Percentiles rank a stretch among this genome's conserved stretches.
These are phyloP conservation scores for Malassezia japonica DNA, from an alignment of 1,284 basidiomycete species.

Conservation along the genomic window DNA sequence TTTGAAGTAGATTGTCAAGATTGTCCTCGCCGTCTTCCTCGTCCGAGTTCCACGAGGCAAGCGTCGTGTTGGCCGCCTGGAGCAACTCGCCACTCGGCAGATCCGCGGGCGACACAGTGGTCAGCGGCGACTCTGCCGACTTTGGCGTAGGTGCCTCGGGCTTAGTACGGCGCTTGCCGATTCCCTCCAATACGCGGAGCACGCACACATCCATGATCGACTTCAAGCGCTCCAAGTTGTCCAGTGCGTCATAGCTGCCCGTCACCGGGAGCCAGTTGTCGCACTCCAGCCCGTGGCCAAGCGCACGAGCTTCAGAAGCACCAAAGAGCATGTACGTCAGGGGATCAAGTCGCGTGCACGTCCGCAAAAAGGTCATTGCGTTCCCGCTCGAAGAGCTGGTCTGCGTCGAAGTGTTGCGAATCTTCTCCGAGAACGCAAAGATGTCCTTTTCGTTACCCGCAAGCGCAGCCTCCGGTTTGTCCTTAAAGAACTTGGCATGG, in stretches of 20 bases:
- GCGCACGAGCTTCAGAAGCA: slow-evolving; percentile 61
- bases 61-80: not conserved
- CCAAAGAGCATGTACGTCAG: slow-evolving; percentile 88
- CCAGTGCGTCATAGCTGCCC: slow-evolving; percentile 63
- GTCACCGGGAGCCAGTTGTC: slow-evolving; percentile 83
- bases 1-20: not conserved
- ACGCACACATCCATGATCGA: slow-evolving; percentile 71
- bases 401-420: slow-evolving; percentile 60
- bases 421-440: slow-evolving; percentile 76
- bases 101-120: not conserved
- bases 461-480: slow-evolving; percentile 47
- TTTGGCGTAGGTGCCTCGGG: not conserved
- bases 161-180: slow-evolving; percentile 23
- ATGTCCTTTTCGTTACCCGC: slow-evolving; percentile 57
- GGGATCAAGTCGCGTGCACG: slow-evolving; percentile 62
- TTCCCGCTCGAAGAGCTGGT: slow-evolving; percentile 48
- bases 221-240: slow-evolving; percentile 77
- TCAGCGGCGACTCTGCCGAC: not conserved
- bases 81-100: slow-evolving; percentile 1
- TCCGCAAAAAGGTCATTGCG: slow-evolving; percentile 64
- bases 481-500: slow-evolving; percentile 59
- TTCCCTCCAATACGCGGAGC: slow-evolving; percentile 80
- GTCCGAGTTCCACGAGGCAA: slow-evolving; percentile 4
- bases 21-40: slow-evolving; percentile 6
- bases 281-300: slow-evolving; percentile 55